Evolutionary conservation across 257 asterid species (phyloP).

Genomic region (Nicotiana tabacum): DNA sequence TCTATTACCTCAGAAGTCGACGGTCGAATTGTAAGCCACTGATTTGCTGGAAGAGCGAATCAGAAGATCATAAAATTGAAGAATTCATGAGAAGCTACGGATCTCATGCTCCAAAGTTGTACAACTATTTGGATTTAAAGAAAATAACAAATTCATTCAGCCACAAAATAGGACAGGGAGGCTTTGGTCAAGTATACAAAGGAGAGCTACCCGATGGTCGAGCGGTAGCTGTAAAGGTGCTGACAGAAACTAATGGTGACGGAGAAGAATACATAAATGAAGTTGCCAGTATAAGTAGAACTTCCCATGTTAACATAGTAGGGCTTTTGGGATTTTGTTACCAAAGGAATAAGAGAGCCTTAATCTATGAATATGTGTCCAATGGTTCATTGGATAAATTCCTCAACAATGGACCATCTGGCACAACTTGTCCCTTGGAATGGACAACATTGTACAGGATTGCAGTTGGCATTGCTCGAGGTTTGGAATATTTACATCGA

Average conservation of each 20-base stretch:
- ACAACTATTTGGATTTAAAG: slow-evolving; percentile 35
- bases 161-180: slow-evolving; percentile 49
- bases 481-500: slow-evolving; percentile 58
- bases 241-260: slow-evolving; percentile 22
- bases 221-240: slow-evolving; percentile 52
- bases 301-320: slow-evolving; percentile 64
- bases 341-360: slow-evolving; percentile 30
- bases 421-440: slow-evolving; percentile 25
- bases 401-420: slow-evolving; percentile 17
- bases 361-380: slow-evolving; percentile 55
- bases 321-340: slow-evolving; percentile 56
- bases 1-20: slow-evolving; percentile 18
- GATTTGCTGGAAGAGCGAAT: slow-evolving; percentile 1
- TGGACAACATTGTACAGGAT: slow-evolving; percentile 42
- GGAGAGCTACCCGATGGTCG: slow-evolving; percentile 45
- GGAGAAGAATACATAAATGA: slow-evolving; percentile 61
- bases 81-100: slow-evolving; percentile 36
- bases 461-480: slow-evolving; percentile 60
- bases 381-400: slow-evolving; percentile 62
- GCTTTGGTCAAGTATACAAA: slow-evolving; percentile 52
- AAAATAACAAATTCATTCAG: slow-evolving; percentile 41
- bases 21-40: neutral
- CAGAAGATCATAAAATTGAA: slow-evolving; percentile 23
- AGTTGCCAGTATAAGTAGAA: slow-evolving; percentile 54
- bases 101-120: slow-evolving; percentile 42